Conservation (phyloP, 2,329 filamentous ascomycete genomes). For the Chaetomium sp. region DNA sequence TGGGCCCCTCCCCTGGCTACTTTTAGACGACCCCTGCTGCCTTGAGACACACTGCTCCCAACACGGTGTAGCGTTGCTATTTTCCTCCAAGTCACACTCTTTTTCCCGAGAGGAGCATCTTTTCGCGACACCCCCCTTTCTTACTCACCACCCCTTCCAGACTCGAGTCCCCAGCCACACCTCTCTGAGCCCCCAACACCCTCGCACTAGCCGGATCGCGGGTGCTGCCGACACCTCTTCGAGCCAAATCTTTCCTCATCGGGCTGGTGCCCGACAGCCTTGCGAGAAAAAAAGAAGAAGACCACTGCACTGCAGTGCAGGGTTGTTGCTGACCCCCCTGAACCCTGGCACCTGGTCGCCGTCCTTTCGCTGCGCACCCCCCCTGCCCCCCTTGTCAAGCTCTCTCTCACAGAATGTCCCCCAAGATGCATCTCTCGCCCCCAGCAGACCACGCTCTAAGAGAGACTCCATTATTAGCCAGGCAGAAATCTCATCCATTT, state of each 20-base stretch:
- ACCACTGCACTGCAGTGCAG: neutral
- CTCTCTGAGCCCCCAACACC: slow-evolving; percentile 9
- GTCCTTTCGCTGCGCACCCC: slow-evolving; percentile 16
- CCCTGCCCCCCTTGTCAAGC: slow-evolving; percentile 12
- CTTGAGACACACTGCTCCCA: slow-evolving; percentile 18
- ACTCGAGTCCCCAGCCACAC: slow-evolving; percentile 10
- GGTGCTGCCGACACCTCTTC: slow-evolving; percentile 7
- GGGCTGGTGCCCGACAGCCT: slow-evolving; percentile 19
- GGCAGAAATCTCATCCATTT: slow-evolving; percentile 21
- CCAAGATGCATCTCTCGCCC: slow-evolving; percentile 20
- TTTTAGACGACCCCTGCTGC: slow-evolving; percentile 20
- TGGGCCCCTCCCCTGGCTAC: slow-evolving; percentile 13
- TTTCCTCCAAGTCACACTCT: slow-evolving; percentile 18
- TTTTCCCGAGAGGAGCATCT: slow-evolving; percentile 14
- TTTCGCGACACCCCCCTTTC: slow-evolving; percentile 11
- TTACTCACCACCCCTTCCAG: neutral
- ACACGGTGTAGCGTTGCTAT: slow-evolving; percentile 21
- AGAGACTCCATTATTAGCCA: slow-evolving; percentile 24
- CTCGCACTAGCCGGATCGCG: slow-evolving; percentile 15
- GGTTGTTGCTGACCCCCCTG: slow-evolving; percentile 14
- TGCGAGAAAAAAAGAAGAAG: slow-evolving; percentile 6
- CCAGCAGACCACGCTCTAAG: slow-evolving; percentile 12
- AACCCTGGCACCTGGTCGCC: slow-evolving; percentile 6
- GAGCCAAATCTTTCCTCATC: slow-evolving; percentile 20
- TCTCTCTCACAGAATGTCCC: slow-evolving; percentile 3